Evolutionary conservation across 805 yeast genomes (phyloP).

Genomic region (Deakozyma indianensis): DNA sequence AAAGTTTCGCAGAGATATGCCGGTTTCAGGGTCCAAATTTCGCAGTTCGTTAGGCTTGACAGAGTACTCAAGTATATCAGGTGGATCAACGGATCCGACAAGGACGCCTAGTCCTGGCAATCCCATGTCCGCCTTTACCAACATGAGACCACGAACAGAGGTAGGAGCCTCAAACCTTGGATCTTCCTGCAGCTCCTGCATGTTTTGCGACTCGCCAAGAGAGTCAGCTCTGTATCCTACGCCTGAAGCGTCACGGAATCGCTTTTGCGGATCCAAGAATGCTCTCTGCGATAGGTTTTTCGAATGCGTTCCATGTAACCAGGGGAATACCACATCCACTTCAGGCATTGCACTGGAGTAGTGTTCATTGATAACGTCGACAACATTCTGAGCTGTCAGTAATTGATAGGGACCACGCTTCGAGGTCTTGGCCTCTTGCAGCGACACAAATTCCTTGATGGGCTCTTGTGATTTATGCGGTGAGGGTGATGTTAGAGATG

Average conservation of each 20-base stretch:
- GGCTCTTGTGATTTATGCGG: too few relatives aligned
- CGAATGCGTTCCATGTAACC: slow-evolving; percentile 71
- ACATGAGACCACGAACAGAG: slow-evolving; percentile 13
- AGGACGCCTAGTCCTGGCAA: background rate
- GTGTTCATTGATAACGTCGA: slow-evolving; percentile 14
- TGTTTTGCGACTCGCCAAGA: background rate
- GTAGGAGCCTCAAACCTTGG: slow-evolving; percentile 8
- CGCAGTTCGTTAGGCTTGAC: slow-evolving; percentile 29
- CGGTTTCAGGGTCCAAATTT: slow-evolving; percentile 51
- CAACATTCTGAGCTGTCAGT: background rate
- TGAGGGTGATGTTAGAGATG: too few relatives aligned
- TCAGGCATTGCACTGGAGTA: slow-evolving; percentile 36
- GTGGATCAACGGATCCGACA: slow-evolving; percentile 4
- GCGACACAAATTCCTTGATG: slow-evolving; percentile 1
- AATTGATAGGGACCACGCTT: background rate
- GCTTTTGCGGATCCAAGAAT: slow-evolving; percentile 23
- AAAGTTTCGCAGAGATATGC: slow-evolving; percentile 70
- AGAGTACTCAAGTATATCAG: slow-evolving; percentile 2
- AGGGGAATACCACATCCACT: slow-evolving; percentile 64
- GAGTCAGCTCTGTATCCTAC: slow-evolving; percentile 3
- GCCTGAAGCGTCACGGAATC: slow-evolving; percentile 11
- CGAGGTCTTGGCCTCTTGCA: background rate
- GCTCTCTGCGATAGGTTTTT: slow-evolving; percentile 39
- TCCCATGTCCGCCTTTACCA: slow-evolving; percentile 15
- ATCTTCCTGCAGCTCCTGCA: slow-evolving; percentile 6